phyloP scores from a whole-genome alignment of 2,329 filamentous ascomycete species.

The Neoarthrinium moseri region DNA sequence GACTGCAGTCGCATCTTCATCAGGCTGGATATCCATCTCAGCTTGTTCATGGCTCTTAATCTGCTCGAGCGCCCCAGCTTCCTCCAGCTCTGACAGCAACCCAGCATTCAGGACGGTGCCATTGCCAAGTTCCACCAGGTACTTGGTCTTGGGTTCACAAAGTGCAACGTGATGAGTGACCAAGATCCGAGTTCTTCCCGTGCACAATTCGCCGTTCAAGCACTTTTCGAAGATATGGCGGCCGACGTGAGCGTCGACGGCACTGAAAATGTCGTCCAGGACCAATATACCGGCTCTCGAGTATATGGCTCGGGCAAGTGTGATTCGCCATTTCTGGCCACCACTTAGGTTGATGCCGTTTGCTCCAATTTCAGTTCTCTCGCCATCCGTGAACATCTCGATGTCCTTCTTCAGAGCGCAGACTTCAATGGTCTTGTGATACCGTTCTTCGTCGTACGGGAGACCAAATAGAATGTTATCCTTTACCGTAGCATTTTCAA shows the following conservation, averaged over 20 bases:
- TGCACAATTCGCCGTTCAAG: conserved; percentile 67
- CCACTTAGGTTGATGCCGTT: conserved; percentile 84
- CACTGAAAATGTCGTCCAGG: conserved; percentile 82
- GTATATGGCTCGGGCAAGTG: conserved; percentile 77
- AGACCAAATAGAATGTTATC: conserved; percentile 80
- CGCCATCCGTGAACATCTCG: conserved; percentile 72
- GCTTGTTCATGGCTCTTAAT: conserved; percentile 58
- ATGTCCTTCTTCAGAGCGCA: conserved; percentile 77
- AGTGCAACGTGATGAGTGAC: conserved; percentile 79
- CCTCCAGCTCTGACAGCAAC: conserved; percentile 60
- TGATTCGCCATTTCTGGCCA: conserved; percentile 80
- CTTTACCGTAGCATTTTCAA: conserved; percentile 76
- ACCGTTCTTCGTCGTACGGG: conserved; percentile 67
- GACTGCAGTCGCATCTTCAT: conserved; percentile 51
- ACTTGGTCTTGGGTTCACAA: conserved; percentile 69
- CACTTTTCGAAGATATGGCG: conserved; percentile 77
- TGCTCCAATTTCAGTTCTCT: conserved; percentile 77
- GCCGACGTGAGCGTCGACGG: conserved; percentile 79
- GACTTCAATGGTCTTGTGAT: conserved; percentile 66
- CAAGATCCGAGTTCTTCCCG: conserved; percentile 70
- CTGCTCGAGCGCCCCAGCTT: conserved; percentile 53
- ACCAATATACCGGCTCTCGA: conserved; percentile 74
- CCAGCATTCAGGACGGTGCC: conserved; percentile 66
- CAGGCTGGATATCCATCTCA: conserved; percentile 42
- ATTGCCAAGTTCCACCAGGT: conserved; percentile 70